Base-by-base conservation (phyloP, 192 early-diverging fungal genomes). In the Chytriomyces sp. region DNA sequence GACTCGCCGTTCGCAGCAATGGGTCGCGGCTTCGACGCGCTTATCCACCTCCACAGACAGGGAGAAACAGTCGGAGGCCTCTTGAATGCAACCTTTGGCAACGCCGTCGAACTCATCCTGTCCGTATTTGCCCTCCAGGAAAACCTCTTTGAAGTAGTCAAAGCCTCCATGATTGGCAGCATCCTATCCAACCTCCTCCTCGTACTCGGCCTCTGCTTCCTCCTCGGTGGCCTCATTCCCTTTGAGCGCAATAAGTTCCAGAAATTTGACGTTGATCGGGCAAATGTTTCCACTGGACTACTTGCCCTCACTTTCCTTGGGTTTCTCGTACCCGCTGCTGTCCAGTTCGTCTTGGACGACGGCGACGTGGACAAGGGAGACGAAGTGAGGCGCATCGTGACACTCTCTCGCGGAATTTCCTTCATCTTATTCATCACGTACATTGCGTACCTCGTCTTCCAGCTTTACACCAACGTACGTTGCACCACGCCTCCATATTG, bases 151-250 rank as follows among this genome's bases (percentile, higher is more conserved):
- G 76, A 83, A 31, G 93, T 98, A 54, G 94, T 98, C 40, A 91
- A 96, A 31, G 89, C 96, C 0, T 93, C 91, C 39, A 85, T 96
- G 59, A 75, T 96, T 0, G 96, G 96, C 40, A 95, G 93, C 6
- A 91, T 98, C 57, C 81, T 98, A 10, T 92, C 90, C 72, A 98
- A 95, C 78, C 63, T 97, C 54, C 77, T 96, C 22, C 80, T 96
- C 64, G 93, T 96, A 2, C 80, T 93, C 3, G 96, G 96, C 34
- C 82, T 92, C 70, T 93, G 91, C 65, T 96, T 95, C 84, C 82
- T 96, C 41, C 83, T 83, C 62, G 94, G 94, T 49, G 95, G 96
- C 25, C n/a, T 90, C 59, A 52, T 64, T 58, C 70, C 70, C 7
- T 87, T 90, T 49, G 85, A 84, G 78, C 85, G 88, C 72, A 85